Evolutionary conservation across 176 grass and related monocot species (phyloP).

Genomic region (Pharus latifolius): DNA sequence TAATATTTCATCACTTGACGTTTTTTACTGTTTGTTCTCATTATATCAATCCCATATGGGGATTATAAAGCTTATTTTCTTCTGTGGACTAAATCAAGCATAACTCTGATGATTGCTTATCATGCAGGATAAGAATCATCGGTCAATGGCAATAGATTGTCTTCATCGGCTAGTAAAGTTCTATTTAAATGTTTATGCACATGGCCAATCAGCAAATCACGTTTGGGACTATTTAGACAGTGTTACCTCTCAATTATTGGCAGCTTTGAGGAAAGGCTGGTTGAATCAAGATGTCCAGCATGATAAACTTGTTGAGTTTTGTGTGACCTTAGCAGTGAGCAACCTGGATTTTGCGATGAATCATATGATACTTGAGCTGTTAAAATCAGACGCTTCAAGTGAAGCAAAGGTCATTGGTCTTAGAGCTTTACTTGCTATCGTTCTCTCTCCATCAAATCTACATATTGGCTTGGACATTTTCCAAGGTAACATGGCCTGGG

Average conservation of each 20-base stretch:
- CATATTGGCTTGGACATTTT: conserved; percentile 77
- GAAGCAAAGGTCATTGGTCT: conserved; percentile 98
- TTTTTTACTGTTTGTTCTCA: neutral
- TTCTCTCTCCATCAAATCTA: conserved; percentile 84
- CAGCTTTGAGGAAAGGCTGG: conserved; percentile 79
- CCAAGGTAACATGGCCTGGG: conserved; percentile 34
- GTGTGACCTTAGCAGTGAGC: conserved; percentile 81
- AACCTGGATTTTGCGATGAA: conserved; percentile 96
- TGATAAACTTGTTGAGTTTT: conserved; percentile 97
- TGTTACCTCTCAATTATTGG: conserved; percentile 88
- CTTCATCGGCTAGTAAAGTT: conserved; percentile 94
- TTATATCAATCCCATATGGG: neutral
- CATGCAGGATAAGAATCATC: conserved; percentile 92
- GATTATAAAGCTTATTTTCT: conserved; percentile 10
- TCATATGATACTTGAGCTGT: conserved; percentile 94
- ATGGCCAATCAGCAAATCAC: conserved; percentile 62
- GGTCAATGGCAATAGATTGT: conserved; percentile 97
- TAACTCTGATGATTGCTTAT: conserved; percentile 18
- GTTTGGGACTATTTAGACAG: conserved; percentile 97
- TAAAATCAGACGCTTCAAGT: conserved; percentile 83
- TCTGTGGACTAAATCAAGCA: conserved; percentile 9
- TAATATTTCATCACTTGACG: conserved; percentile 1
- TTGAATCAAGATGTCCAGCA: conserved; percentile 94
- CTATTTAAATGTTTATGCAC: conserved; percentile 92
- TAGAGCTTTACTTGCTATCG: conserved; percentile 78